Evolutionary conservation across 495 filamentous ascomycete species (phyloP).

Genomic region (Penicillium ucsense): DNA sequence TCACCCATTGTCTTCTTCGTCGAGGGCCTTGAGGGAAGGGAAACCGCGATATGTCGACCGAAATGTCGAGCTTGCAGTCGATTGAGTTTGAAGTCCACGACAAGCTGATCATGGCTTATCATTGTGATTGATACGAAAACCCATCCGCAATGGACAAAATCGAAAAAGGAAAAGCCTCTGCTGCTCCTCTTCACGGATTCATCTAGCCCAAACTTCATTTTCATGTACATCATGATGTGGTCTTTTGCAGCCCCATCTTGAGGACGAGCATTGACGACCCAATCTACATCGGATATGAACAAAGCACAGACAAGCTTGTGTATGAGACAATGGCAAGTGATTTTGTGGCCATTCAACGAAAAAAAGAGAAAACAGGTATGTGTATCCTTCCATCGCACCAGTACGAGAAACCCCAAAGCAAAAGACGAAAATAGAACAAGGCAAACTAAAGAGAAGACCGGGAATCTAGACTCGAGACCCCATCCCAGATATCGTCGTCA

Average conservation of each 20-base stretch:
- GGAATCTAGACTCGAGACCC: slow-evolving; percentile 7
- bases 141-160: too few species aligned
- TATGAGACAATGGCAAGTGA: slow-evolving; percentile 6
- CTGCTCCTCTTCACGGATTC: slow-evolving; percentile 2
- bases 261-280: slow-evolving; percentile 5
- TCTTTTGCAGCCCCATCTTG: slow-evolving; percentile 15
- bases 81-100: too few species aligned
- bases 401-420: slow-evolving; percentile 8
- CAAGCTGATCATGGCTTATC: too few species aligned
- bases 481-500: slow-evolving; percentile 6
- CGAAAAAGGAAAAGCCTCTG: slow-evolving; percentile 1
- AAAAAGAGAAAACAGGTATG: slow-evolving; percentile 15
- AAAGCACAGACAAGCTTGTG: slow-evolving; percentile 11
- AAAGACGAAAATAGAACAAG: background rate
- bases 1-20: too few species aligned
- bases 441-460: slow-evolving; percentile 2
- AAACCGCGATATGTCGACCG: too few species aligned
- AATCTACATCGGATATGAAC: slow-evolving; percentile 10
- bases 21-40: too few species aligned
- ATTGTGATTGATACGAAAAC: too few species aligned
- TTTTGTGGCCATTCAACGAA: slow-evolving; percentile 4
- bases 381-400: slow-evolving; percentile 19
- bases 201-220: slow-evolving; percentile 4
- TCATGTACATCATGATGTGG: background rate
- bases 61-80: too few species aligned